Evolutionary conservation across 371 early-diverging fungal species (phyloP).

Genomic region (Mucor irregularis): DNA sequence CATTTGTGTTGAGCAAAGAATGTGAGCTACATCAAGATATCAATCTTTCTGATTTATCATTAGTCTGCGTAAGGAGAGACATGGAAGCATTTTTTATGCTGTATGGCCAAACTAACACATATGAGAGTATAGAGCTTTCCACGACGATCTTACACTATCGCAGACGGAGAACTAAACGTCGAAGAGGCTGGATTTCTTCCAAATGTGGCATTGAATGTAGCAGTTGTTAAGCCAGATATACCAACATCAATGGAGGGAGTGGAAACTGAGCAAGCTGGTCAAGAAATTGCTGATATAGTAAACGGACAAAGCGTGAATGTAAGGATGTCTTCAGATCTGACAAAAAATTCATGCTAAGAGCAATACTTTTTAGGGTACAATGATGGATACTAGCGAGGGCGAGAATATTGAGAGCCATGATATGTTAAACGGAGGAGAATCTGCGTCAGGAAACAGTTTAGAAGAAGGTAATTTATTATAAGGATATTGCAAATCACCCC

Average conservation of each 20-base stretch:
- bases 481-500: no score
- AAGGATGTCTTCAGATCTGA: no score
- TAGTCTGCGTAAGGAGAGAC: neutral
- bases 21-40: neutral
- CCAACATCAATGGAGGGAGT: neutral
- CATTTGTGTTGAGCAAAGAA: slow-evolving; percentile 13
- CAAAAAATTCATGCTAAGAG: no score
- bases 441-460: no score
- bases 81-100: no score
- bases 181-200: slow-evolving; percentile 41
- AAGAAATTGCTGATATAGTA: neutral
- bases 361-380: no score
- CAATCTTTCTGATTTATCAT: neutral
- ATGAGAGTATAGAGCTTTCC: slow-evolving; percentile 14
- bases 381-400: no score
- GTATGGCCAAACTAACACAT: neutral
- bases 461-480: no score
- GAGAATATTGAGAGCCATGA: no score
- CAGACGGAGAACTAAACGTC: slow-evolving; percentile 12
- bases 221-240: neutral
- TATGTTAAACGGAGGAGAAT: no score
- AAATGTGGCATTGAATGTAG: slow-evolving; percentile 33
- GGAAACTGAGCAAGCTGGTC: neutral
- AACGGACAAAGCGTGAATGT: no score
- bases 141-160: slow-evolving; percentile 12